Percentiles rank a stretch among this genome's conserved stretches.
Conservation (phyloP, 2,329 filamentous ascomycete genomes). For the Claviceps digitariae region DNA sequence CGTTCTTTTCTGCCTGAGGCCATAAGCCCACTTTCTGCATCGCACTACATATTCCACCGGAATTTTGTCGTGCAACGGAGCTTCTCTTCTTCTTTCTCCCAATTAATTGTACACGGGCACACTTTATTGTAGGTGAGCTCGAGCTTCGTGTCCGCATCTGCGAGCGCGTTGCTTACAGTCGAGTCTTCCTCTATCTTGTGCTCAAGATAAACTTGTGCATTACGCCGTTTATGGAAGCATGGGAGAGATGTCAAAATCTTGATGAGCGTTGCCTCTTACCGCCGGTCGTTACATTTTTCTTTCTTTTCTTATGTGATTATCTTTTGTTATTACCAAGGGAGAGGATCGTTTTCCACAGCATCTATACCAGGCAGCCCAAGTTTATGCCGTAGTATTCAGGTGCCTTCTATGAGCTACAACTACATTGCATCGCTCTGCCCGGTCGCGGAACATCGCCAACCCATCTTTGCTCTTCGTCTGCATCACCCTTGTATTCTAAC, state of each 20-base stretch:
- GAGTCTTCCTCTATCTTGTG: conserved; percentile 63
- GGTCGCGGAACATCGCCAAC: conserved; percentile 71
- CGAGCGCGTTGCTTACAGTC: conserved; percentile 31
- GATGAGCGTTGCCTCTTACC: conserved; percentile 57
- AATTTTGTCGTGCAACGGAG: conserved; percentile 10
- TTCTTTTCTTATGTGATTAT: not conserved
- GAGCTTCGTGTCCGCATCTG: conserved; percentile 27
- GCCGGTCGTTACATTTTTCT: conserved; percentile 50
- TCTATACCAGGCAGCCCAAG: no score
- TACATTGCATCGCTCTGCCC: conserved; percentile 79
- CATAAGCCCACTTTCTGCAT: not conserved
- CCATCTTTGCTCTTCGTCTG: conserved; percentile 67
- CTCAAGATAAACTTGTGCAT: conserved; percentile 38
- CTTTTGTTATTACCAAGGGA: not conserved
- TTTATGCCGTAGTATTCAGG: not conserved
- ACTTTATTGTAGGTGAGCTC: conserved; percentile 62
- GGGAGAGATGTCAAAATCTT: conserved; percentile 41
- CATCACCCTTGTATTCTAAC: conserved; percentile 41
- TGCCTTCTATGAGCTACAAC: conserved; percentile 66
- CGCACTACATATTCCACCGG: conserved; percentile 7
- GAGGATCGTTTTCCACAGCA: no score
- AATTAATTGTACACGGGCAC: conserved; percentile 53
- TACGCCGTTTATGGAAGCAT: conserved; percentile 61
- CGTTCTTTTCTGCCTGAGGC: conserved; percentile 4
- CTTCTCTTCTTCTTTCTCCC: conserved; percentile 25